These are phyloP conservation scores for Pichia nanzhaoensis DNA, from an alignment of 805 yeast genomes.

Conservation along the genomic window DNA sequence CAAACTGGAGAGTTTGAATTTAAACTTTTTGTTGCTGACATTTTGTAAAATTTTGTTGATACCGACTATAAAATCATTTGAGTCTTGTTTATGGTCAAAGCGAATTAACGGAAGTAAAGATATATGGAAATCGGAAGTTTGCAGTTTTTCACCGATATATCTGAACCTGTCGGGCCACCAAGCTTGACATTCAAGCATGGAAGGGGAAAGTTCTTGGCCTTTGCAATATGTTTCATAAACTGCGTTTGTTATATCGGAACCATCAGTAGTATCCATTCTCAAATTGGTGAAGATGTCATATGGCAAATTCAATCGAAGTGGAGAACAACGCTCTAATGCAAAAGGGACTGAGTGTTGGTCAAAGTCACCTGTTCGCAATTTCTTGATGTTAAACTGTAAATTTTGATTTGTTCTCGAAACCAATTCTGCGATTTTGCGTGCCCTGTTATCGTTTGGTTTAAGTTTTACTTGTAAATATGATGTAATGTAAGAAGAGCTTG, in stretches of 20 bases:
- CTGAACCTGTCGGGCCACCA: constrained; percentile 23
- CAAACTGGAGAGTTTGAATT: neutral
- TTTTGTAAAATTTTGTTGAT: too few species aligned
- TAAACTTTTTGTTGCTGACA: too few species aligned
- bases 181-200: neutral
- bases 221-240: neutral
- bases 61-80: too few species aligned
- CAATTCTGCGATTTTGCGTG: neutral
- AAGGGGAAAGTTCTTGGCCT: neutral
- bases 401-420: constrained; percentile 3
- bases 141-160: neutral
- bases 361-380: neutral
- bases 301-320: constrained; percentile 2
- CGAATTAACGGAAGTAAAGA: constrained; percentile 23
- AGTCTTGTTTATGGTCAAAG: constrained; percentile 9
- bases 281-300: neutral
- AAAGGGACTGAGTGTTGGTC: neutral
- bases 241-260: neutral
- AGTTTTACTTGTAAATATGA: constrained; percentile 1
- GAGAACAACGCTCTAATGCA: constrained; percentile 1
- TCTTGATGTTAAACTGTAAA: neutral
- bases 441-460: neutral
- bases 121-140: constrained; percentile 12
- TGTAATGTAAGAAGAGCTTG: neutral
- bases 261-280: neutral